Base-by-base conservation (phyloP, 495 filamentous ascomycete species). In the Hypoxylon lienhwacheense region DNA sequence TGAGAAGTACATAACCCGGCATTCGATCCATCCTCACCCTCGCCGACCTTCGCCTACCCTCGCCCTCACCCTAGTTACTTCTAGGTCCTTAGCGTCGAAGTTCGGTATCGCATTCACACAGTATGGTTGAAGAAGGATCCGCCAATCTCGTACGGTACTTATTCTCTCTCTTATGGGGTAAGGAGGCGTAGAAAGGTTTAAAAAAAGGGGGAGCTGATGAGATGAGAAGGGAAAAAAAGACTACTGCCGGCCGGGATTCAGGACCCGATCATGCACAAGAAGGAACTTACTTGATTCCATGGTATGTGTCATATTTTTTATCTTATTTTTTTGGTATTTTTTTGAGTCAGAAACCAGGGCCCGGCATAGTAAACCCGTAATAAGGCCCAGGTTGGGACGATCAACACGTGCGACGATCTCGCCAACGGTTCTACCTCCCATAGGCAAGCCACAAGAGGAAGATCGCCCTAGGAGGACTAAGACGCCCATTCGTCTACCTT, bases 351-450 rank as follows among this genome's bases (percentile, higher is more conserved):
- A n/a, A 58, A 24, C 36, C 11, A 47, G 42, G 29, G 37, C 12
- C 48, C 59, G 59, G 59, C 59, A 63, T 63, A 63, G 59, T 58
- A 63, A 25, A 53, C 59, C 17, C 21, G 25, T 58, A 54, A 63
- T 63, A 63, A 58, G 59, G 35, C 44, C 59, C 19, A 40, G 59
- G 54, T 58, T 61, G 29, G 48, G 59, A 45, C 59, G 59, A 63
- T 63, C 59, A 58, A 48, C 59, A 63, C 59, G 59, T 63, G 53
- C 43, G 54, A 59, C 54, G 54, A 63, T 63, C 59, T 61, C 53
- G 42, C 32, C 48, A 63, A 63, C 59, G 59, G 59, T 25, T 59
- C 43, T 53, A 11, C 21, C 47, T 57, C 48, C 43, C 53, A 48
- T 52, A 40, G 17, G 32, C 24, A 43, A 50, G 47, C 48, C 53